Evolutionary conservation across 139 green algal genomes (phyloP).

Genomic region (Tetradesmus lagerheimii): DNA sequence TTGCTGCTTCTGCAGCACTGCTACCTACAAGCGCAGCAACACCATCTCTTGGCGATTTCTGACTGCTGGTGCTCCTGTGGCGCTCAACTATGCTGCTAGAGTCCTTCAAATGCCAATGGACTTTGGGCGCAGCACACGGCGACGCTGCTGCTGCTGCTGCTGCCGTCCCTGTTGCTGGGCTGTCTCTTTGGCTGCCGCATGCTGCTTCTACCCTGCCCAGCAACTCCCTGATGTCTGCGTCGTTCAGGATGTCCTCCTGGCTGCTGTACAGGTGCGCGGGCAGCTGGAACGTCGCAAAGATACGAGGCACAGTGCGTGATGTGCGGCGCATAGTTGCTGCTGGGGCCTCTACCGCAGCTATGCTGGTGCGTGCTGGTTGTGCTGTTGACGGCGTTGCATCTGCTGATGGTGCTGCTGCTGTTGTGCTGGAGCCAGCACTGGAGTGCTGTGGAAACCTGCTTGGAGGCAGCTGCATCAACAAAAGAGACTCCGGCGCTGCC

Average conservation of each 20-base stretch:
- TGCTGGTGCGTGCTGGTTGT: background rate
- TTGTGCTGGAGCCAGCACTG: too few species aligned
- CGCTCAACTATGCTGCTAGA: background rate
- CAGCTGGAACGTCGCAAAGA: background rate
- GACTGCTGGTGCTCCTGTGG: background rate
- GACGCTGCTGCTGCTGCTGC: background rate
- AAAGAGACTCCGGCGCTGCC: background rate
- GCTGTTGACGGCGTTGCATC: background rate
- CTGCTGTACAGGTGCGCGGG: constrained; percentile 13
- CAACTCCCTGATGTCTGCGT: constrained; percentile 3
- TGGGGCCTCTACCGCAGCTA: too few species aligned
- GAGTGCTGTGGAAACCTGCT: background rate
- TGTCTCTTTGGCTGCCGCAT: background rate
- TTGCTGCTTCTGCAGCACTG: background rate
- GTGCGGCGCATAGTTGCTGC: background rate
- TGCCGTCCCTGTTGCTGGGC: background rate
- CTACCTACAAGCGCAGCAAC: background rate
- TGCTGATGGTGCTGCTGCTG: background rate
- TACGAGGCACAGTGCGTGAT: background rate
- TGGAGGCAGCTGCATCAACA: background rate
- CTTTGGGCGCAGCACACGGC: background rate
- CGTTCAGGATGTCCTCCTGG: constrained; percentile 31
- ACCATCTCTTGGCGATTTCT: background rate
- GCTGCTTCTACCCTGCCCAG: background rate
- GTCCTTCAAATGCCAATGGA: constrained; percentile 8